Conservation (phyloP, 2,329 filamentous ascomycete genomes). For the Shiraia bambusicola region DNA sequence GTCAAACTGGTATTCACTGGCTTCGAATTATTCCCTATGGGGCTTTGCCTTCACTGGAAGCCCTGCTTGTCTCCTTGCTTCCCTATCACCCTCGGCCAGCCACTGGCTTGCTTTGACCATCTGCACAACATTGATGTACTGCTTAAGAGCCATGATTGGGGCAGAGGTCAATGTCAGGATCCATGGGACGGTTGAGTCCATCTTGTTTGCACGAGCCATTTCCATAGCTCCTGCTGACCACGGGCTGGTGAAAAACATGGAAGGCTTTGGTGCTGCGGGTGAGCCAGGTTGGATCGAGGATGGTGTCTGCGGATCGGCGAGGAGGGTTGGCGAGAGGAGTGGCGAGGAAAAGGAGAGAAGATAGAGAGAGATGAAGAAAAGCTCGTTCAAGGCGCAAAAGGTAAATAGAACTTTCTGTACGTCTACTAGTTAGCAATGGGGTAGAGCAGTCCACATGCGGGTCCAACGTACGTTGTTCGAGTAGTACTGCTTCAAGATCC, state of each 20-base stretch:
- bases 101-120: constrained; percentile 89
- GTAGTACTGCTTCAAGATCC: constrained; percentile 93
- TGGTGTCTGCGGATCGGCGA: constrained; percentile 61
- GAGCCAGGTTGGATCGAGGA: constrained; percentile 59
- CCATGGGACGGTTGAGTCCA: constrained; percentile 66
- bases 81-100: constrained; percentile 87
- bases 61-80: constrained; percentile 55
- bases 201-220: constrained; percentile 86
- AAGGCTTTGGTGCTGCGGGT: constrained; percentile 68
- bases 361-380: constrained; percentile 98
- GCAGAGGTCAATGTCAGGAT: constrained; percentile 76
- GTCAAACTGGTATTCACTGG: constrained; percentile 6
- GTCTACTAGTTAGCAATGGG: constrained; percentile 12
- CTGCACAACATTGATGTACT: constrained; percentile 91
- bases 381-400: constrained; percentile 86
- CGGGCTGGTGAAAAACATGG: constrained; percentile 79
- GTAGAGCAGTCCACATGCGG: neutral
- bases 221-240: constrained; percentile 93
- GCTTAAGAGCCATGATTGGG: constrained; percentile 88
- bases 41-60: constrained; percentile 40
- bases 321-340: constrained; percentile 80
- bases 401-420: constrained; percentile 82
- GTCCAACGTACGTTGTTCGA: constrained; percentile 77
- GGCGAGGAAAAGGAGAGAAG: constrained; percentile 96
- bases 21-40: constrained; percentile 8